Base-by-base conservation (phyloP, 108 stramenopile species). In the Skeletonema potamos region DNA sequence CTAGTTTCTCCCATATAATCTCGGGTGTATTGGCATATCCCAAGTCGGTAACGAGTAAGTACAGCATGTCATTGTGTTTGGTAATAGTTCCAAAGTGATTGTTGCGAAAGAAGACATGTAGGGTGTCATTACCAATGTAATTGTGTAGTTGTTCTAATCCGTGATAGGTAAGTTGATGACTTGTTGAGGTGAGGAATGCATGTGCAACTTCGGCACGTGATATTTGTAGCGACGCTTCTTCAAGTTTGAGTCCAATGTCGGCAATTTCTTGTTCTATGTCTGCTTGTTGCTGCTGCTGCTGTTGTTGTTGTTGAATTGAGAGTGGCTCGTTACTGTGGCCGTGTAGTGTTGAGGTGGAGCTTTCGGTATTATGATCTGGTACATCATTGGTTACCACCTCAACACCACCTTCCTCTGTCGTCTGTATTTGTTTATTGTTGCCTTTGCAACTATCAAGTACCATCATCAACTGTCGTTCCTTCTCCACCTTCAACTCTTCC, bases 51-150 rank as follows among this genome's bases (percentile, higher is more conserved):
- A 95, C 94, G 11, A 98, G 76, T n/a, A 95, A 68, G 56, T 87
- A 96, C 22, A 98, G 69, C 0, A 64, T 64, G 12, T 81, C 89
- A 26, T 94, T 66, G 46, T 90, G 82, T 84, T 95, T 95, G 64
- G 97, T 96, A 41, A 97, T 27, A 0, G 96, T 96, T 27, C 82
- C 88, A 72, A 97, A 99, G 54, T 99, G 98, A 64, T 98, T 97
- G 85, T 99, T 98, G 9, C 97, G 95, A 69, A 98, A 99, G 72
- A 99, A 97, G 7, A 96, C 94, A 28, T 74, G 86, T 41, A 98
- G 71, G 28, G 88, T 58, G 28, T 91, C 84, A 37, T 94, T 86
- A 8, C 75, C 62, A 11, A 99, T 56, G 60, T 89, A 71, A 29
- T 83, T 76, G 76, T 97, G 92, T 33, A 97, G 66, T 41, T 83